Conservation (phyloP, 2,329 filamentous ascomycete genomes). For the Xylariaceae sp. region DNA sequence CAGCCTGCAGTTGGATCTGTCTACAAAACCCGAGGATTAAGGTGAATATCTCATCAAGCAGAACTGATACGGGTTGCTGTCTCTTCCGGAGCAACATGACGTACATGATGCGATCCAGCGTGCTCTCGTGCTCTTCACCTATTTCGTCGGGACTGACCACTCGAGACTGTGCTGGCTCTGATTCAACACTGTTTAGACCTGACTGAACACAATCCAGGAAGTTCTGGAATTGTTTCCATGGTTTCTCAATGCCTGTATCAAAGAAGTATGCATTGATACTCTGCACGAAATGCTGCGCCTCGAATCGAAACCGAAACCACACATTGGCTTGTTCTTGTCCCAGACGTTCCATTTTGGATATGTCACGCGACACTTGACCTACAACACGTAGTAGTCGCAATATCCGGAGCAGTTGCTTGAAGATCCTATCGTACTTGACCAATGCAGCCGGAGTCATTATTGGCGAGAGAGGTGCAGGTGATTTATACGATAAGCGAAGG, state of each 20-base stretch:
- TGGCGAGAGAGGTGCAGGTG: slow-evolving; percentile 66
- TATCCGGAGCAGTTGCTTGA: slow-evolving; percentile 74
- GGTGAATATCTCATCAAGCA: slow-evolving; percentile 75
- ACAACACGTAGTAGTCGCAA: slow-evolving; percentile 76
- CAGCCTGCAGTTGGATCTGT: slow-evolving; percentile 39
- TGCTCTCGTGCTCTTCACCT: slow-evolving; percentile 66
- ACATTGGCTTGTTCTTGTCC: slow-evolving; percentile 39
- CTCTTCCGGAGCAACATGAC: slow-evolving; percentile 70
- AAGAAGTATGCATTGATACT: slow-evolving; percentile 75
- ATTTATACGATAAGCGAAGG: slow-evolving; percentile 78
- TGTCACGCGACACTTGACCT: slow-evolving; percentile 61
- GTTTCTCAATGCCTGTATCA: slow-evolving; percentile 68
- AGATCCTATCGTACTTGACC: slow-evolving; percentile 80
- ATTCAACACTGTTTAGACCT: slow-evolving; percentile 47
- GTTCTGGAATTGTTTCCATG: slow-evolving; percentile 69
- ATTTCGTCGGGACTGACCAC: slow-evolving; percentile 62
- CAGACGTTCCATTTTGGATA: slow-evolving; percentile 39
- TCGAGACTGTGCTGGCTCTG: slow-evolving; percentile 22
- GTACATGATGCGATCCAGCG: slow-evolving; percentile 73
- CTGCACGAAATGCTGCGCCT: slow-evolving; percentile 77
- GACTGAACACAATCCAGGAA: slow-evolving; percentile 64
- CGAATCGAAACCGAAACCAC: slow-evolving; percentile 64
- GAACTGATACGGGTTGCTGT: slow-evolving; percentile 67
- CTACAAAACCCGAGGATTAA: slow-evolving; percentile 71
- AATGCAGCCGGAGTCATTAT: slow-evolving; percentile 71